Base-by-base conservation (phyloP, 108 stramenopile genomes). In the Seminavis robusta region DNA sequence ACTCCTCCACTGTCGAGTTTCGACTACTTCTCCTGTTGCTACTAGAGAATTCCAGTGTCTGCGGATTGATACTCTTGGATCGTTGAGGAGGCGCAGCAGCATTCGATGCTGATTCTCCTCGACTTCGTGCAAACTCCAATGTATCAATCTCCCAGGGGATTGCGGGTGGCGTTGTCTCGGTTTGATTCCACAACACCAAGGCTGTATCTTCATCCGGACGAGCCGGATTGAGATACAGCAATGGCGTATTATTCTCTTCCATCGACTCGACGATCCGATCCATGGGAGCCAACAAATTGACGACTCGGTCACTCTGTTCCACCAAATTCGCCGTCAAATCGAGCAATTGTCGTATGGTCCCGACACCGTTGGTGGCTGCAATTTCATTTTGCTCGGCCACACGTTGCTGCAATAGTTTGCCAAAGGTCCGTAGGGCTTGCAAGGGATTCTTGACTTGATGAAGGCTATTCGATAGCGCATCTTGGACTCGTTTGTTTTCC, bases 371-470 rank as follows among this genome's bases (percentile, higher is more conserved):
- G 17, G 30, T 38, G 6, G 32, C 52, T 23, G 23, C 37, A 33
- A 10, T 20, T 19, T 70, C 47, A 9, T 63, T n/a, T n/a, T n/a
- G 59, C 38, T 79, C 69, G 1, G 80, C 90, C 42, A 93, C 55
- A 32, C 77, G 72, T 29, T 83, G 72, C 48, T 88, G 86, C 45
- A 93, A 49, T 16, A 93, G 65, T 59, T 89, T 93, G 3, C 81
- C 78, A 71, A 79, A 93, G 5, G 92, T 90, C 42, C 88, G 47
- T 39, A 93, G 54, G 1, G 92, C 92, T 63, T 93, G 92, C 23
- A 93, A 23, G 0, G 92, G 92, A 69, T 87, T 90, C 67, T 90
- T 93, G n/a, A 93, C 76, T 58, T 93, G 92, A 69, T 93, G 92
- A 32, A 93, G 55, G 36, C 71, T 73, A 53, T 93, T 81, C 0